Base-by-base conservation (phyloP, 306 rosid species). In the Dalbergia cultrata region DNA sequence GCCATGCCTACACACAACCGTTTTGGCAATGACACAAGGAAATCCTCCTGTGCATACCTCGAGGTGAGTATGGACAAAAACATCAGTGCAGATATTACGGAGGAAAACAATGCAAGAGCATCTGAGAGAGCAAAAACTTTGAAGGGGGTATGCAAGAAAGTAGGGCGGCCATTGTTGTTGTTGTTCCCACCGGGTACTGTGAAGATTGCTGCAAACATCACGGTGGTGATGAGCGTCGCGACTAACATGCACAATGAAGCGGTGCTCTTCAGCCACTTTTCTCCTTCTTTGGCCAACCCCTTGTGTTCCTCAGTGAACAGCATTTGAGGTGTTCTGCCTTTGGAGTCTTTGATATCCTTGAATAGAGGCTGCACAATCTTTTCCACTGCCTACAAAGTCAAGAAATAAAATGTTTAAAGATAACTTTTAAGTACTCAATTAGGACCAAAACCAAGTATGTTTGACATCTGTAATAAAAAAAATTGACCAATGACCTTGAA, bases 251-350 rank as follows among this genome's bases (percentile, higher is more conserved):
- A 70, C 50, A 62, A 70, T 33, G 75, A 49, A 16, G 75, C 75
- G n/a, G 75, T 70, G 62, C 33, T 70, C 75, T 70, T 70, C 47
- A 70, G 75, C 75, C 75, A 70, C 59, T 70, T 50, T n/a, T 70
- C 75, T 50, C 75, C 75, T 70, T 70, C 75, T 70, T 50, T 50
- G 75, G 75, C 75, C 62, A 70, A 52, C n/a, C 6, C 62, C 41
- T 31, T 70, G 62, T 70, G 75, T 33, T 70, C 75, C 61, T 70
- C 75, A 2, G 61, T 50, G 11, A 70, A 70, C 33, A 70, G 16
- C 31, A 50, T 70, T 70, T 70, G 75, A 70, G 75, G 75, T 34
- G 75, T 70, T 14, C 45, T 70, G n/a, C 75, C 62, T 70, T 70
- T 16, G 57, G 75, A 70, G 50, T 70, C 75, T 7, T 49, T 47